Evolutionary conservation across 1,284 basidiomycete genomes (phyloP).

Genomic region (Austroboletus novae-zelandiae): DNA sequence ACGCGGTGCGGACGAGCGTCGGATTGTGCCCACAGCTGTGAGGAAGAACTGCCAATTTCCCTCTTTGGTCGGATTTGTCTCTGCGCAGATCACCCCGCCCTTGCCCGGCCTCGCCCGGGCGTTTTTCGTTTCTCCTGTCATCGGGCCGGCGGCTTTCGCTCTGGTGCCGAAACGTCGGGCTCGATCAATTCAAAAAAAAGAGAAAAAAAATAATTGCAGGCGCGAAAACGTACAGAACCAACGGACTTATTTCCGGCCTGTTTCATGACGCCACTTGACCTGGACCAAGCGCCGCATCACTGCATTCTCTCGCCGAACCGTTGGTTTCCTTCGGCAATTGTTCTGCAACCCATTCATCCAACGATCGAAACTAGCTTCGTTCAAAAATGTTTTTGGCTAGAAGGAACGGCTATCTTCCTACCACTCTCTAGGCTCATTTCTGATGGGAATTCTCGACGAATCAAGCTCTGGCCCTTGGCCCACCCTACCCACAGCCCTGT

Average conservation of each 20-base stretch:
- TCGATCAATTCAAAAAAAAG: slow-evolving; percentile 8
- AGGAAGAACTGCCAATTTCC: slow-evolving; percentile 12
- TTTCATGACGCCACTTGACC: slow-evolving; percentile 7
- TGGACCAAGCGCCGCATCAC: slow-evolving; percentile 1
- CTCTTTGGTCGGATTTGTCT: slow-evolving; percentile 18
- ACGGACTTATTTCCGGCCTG: slow-evolving; percentile 11
- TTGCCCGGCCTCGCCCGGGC: slow-evolving; percentile 27
- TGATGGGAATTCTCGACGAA: neutral
- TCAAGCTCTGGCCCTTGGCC: neutral
- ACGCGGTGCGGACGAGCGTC: neutral
- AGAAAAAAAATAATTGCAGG: neutral
- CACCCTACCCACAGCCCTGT: neutral
- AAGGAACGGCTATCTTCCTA: neutral
- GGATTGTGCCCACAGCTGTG: slow-evolving; percentile 1
- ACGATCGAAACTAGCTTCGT: neutral
- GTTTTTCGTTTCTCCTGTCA: slow-evolving; percentile 19
- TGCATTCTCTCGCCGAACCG: neutral
- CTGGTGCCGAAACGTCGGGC: slow-evolving; percentile 24
- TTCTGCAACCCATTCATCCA: neutral
- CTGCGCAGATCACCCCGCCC: slow-evolving; percentile 23
- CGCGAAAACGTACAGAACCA: slow-evolving; percentile 1
- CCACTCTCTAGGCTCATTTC: neutral
- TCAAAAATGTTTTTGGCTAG: neutral
- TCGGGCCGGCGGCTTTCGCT: slow-evolving; percentile 36
- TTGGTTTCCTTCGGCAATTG: slow-evolving; percentile 1